These are phyloP conservation scores for Torulaspora gathmanii DNA, from an alignment of 805 yeast genomes.

Conservation along the genomic window DNA sequence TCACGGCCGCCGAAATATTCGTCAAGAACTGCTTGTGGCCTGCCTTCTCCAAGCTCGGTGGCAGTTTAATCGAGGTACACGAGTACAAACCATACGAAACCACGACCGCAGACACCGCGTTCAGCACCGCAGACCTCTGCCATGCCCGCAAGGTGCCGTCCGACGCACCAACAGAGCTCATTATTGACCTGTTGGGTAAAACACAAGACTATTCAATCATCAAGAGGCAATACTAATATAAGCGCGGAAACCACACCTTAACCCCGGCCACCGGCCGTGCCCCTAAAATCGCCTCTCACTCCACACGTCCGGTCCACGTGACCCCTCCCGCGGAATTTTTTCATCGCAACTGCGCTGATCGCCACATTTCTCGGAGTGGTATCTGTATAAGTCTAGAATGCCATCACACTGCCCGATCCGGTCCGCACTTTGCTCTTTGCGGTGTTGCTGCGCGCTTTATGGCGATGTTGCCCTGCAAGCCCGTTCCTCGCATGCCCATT, in stretches of 20 bases:
- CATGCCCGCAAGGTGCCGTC: not conserved
- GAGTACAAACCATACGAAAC: slow-evolving; percentile 29
- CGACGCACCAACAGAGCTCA: too few relatives aligned
- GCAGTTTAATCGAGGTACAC: slow-evolving; percentile 39
- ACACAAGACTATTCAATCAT: too few relatives aligned
- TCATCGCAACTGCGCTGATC: not conserved
- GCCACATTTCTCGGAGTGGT: too few relatives aligned
- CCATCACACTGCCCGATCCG: not conserved
- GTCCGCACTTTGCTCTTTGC: not conserved
- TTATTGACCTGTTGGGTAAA: too few relatives aligned
- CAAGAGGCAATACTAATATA: too few relatives aligned
- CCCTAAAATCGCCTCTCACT: too few relatives aligned
- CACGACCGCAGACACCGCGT: slow-evolving; percentile 18
- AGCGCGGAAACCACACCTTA: too few relatives aligned
- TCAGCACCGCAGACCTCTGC: slow-evolving; percentile 18
- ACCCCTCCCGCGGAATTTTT: not conserved
- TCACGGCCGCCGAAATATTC: slow-evolving; percentile 50
- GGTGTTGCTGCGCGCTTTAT: not conserved
- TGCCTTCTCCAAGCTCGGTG: slow-evolving; percentile 47
- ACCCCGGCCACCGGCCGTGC: too few relatives aligned
- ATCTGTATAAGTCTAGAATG: not conserved
- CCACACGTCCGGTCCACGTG: too few relatives aligned
- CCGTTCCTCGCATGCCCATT: not conserved
- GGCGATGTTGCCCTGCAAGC: not conserved
- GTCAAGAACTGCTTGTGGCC: slow-evolving; percentile 74